Evolutionary conservation across 2,329 filamentous ascomycete species (phyloP), one percentile per base, ranked within the genome.

Genomic region (Aspergillus fumigatiaffinis): DNA sequence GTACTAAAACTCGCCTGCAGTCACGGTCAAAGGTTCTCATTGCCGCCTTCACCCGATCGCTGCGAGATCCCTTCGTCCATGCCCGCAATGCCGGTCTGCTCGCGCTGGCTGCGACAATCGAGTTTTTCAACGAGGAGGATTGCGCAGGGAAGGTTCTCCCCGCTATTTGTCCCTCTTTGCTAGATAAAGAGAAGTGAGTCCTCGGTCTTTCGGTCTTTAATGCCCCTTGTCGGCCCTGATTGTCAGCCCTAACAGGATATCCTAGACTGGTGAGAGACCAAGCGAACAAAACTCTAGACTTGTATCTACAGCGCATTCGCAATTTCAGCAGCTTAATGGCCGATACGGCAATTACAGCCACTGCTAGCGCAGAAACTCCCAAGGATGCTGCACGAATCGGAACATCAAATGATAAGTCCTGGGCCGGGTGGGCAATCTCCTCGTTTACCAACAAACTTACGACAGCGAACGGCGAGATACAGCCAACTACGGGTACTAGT

Each of bases 371-470:
- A 12, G 75, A 80, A 25, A 60, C 63, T 25, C 71, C 75, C 29
- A 73, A 77, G 44, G 70, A 75, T 21, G 82, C 84, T 0, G 88
- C 90, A 1, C 85, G 91, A 35, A 94, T 96, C 81, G 87, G 88
- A 60, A 94, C 91, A 1, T 89, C 91, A 59, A 84, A 82, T 42
- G 82, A 87, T 54, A 79, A 82, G 23, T 86, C 87, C 2, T 97
- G 94, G 94, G 86, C 94, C 1, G 94, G 94, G 12, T 99, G 94
- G 94, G 94, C 94, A 1, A 97, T 99, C 54, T 97, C 94, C 0
- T 97, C 92, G 1, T 99, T 99, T 71, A 97, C 94, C 1, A 97
- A 97, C 75, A 97, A 96, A 68, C 73, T 97, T 12, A 87, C 91
- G 1, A 77, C 89, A 0, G 92, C 91, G 0, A 89, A 89, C 8